Evolutionary conservation across 768 basidiomycete species (phyloP).

Genomic region (Neoboletus brunneissimus): DNA sequence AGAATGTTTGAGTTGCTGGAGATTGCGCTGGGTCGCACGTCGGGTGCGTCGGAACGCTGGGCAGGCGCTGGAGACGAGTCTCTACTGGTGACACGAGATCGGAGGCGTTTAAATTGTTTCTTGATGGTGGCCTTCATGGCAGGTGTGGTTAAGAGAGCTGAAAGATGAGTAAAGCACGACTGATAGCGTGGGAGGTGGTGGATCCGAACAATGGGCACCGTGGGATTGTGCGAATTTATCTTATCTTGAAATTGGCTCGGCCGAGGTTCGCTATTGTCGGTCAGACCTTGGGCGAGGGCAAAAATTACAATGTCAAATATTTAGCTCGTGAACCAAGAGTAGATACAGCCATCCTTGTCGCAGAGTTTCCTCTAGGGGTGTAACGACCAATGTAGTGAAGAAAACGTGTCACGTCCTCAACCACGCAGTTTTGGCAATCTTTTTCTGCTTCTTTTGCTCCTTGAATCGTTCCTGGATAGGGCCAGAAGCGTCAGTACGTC

Average conservation of each 20-base stretch:
- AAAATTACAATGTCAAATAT: neutral
- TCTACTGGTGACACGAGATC: no score
- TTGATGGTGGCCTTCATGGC: no score
- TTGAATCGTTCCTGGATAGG: conserved; percentile 70
- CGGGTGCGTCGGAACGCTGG: no score
- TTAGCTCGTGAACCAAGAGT: neutral
- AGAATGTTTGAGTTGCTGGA: no score
- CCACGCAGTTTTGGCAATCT: conserved; percentile 88
- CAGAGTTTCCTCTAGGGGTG: neutral
- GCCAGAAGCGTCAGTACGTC: conserved; percentile 24
- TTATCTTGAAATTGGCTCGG: neutral
- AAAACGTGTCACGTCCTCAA: conserved; percentile 48
- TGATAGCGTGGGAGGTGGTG: no score
- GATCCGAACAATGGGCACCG: no score
- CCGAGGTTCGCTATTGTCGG: neutral
- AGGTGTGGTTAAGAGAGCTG: no score
- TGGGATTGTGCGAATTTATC: neutral
- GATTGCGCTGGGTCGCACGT: no score
- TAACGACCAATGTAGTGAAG: neutral
- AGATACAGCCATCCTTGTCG: conserved; percentile 1
- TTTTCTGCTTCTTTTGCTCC: conserved; percentile 78
- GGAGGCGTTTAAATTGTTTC: no score
- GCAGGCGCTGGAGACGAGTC: no score
- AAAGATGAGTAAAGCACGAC: no score
- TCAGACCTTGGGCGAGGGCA: neutral